Base-by-base conservation (phyloP, 371 early-diverging fungal species). In the Apophysomyces trapeziformis region DNA sequence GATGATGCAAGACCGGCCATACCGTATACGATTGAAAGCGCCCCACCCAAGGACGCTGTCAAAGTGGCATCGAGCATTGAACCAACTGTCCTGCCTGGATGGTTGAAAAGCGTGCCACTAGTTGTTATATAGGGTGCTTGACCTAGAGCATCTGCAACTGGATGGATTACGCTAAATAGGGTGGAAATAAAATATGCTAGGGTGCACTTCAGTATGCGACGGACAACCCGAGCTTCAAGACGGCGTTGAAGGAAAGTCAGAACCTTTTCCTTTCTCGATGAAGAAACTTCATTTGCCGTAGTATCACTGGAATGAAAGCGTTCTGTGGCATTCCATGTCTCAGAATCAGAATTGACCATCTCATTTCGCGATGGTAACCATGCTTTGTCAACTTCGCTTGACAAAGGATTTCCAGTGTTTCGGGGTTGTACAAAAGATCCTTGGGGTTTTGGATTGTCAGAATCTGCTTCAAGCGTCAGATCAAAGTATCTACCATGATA, bases 21-120 rank as follows among this genome's bases (percentile, higher is more conserved):
- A 21, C 80, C 74, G 71, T 76, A 83, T 0, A 71, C 57, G 0
- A 82, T 65, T 14, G 79, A 82, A 32, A 74, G 39, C 7, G 76
- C 58, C 2, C 74, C 77, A 38, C 85, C 83, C 2, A 80, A 58
- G 5, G 77, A 61, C 16, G 79, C 75, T 5, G 81, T 82, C 2
- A 80, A 50, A 0, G 83, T 83, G 1, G 82, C 80, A 56, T 85
- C 85, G 9, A 83, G 67, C 43, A 80, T 79, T 32, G 83, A 74
- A 2, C 85, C 85, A 66, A 85, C 71, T 1, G 78, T 83, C 44
- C 85, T 70, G 1, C 83, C 76, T 1, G 85, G 85, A 58, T 85
- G 85, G 59, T 80, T 78, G 45, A 82, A 83, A 36, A 85, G 64
- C 6, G 71, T 66, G 7, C 69, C 64, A 39, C 72, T 64, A n/a